phyloP scores from a whole-genome alignment of 371 early-diverging fungal species.

The Mucor plumbeus region DNA sequence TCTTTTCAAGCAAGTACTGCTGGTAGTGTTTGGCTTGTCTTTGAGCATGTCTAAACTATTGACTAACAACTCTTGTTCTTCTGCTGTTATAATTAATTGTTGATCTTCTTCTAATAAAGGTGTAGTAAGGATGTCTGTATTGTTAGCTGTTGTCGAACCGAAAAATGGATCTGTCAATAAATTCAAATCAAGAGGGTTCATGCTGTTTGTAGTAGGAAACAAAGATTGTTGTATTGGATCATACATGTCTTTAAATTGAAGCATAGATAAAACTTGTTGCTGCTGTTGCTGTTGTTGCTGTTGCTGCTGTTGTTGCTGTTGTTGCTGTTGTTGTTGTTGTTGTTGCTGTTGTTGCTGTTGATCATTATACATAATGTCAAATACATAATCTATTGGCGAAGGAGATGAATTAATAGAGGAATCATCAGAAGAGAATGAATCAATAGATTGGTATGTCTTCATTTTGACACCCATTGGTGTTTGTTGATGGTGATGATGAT shows the following conservation, averaged over 20 bases:
- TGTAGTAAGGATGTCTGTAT: constrained; percentile 4
- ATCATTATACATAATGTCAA: constrained; percentile 53
- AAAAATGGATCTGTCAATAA: constrained; percentile 18
- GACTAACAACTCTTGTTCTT: constrained; percentile 1
- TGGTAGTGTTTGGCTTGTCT: neutral
- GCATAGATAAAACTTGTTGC: constrained; percentile 28
- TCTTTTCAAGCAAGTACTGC: neutral
- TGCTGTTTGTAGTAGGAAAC: neutral
- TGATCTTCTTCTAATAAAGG: constrained; percentile 4
- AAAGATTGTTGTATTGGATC: constrained; percentile 35
- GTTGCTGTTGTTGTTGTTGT: constrained; percentile 28
- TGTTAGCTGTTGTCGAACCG: constrained; percentile 3
- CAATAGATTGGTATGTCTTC: constrained; percentile 29
- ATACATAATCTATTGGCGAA: constrained; percentile 51
- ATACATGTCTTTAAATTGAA: constrained; percentile 32
- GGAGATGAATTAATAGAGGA: constrained; percentile 56
- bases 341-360: constrained; percentile 28
- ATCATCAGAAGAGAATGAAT: constrained; percentile 49
- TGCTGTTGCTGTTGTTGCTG: too few relatives aligned
- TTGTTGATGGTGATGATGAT: neutral
- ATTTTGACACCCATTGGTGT: neutral
- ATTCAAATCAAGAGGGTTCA: neutral
- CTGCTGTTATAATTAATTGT: neutral
- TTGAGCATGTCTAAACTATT: constrained; percentile 4
- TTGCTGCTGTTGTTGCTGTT: constrained; percentile 28